phyloP scores from a whole-genome alignment of 2,329 filamentous ascomycete genomes.

The Penicillium sp. region DNA sequence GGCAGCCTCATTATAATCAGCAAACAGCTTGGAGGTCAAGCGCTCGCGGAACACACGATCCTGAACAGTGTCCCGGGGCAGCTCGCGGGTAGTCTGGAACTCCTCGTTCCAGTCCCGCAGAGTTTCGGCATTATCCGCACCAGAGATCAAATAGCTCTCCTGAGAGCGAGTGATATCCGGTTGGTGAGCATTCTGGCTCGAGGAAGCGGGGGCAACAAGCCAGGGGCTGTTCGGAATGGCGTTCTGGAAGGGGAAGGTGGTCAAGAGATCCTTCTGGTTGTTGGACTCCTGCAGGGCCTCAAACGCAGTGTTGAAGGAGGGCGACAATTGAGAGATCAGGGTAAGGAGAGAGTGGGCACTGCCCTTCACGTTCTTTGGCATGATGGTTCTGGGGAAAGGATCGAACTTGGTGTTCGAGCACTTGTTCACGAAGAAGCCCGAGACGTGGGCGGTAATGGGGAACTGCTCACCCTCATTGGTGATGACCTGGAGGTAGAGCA shows the following conservation, averaged over 20 bases:
- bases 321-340: conserved; percentile 75
- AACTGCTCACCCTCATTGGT: conserved; percentile 94
- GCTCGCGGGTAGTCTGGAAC: conserved; percentile 92
- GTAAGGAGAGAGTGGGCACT: conserved; percentile 83
- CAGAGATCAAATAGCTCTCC: conserved; percentile 86
- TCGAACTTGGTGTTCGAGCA: conserved; percentile 95
- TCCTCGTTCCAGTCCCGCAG: conserved; percentile 99
- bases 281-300: conserved; percentile 79
- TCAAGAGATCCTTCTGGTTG: conserved; percentile 80
- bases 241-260: conserved; percentile 95
- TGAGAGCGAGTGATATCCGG: conserved; percentile 86
- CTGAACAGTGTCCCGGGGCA: conserved; percentile 90
- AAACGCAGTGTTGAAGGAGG: conserved; percentile 78
- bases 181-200: conserved; percentile 69
- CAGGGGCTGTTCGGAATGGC: conserved; percentile 90
- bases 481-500: conserved; percentile 84
- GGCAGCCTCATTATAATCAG: conserved; percentile 96
- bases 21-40: conserved; percentile 91
- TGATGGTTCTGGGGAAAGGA: conserved; percentile 74
- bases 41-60: conserved; percentile 95
- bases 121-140: conserved; percentile 91
- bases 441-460: conserved; percentile 90
- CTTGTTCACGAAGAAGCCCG: conserved; percentile 96
- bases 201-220: conserved; percentile 70
- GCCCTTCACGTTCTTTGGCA: conserved; percentile 63